phyloP scores from a whole-genome alignment of 495 filamentous ascomycete genomes.

The Clavariopsis aquatica region DNA sequence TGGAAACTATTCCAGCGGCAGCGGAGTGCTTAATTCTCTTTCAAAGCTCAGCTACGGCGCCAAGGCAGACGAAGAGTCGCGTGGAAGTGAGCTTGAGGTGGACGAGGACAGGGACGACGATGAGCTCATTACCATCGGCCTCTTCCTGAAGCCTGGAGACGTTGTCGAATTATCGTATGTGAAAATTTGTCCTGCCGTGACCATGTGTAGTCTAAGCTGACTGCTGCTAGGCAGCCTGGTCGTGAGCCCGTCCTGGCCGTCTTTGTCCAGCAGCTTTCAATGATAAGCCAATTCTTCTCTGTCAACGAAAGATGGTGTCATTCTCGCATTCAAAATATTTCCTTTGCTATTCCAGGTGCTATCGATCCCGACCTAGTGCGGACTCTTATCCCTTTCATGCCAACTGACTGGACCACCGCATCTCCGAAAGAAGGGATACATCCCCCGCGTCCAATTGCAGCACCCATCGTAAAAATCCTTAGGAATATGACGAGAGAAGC shows the following conservation, averaged over 20 bases:
- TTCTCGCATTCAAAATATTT: constrained; percentile 47
- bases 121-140: constrained; percentile 23
- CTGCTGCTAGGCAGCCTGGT: constrained; percentile 35
- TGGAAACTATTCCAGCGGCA: constrained; percentile 14
- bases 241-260: constrained; percentile 61
- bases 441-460: constrained; percentile 56
- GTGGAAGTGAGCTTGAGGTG: constrained; percentile 13
- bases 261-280: constrained; percentile 64
- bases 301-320: constrained; percentile 73
- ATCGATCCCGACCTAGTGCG: constrained; percentile 57
- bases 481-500: constrained; percentile 52
- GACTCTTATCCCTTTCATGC: constrained; percentile 64
- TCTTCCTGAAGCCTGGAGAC: constrained; percentile 65
- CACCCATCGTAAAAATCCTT: constrained; percentile 56
- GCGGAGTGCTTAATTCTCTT: constrained; percentile 32
- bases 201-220: background rate
- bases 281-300: constrained; percentile 71
- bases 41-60: constrained; percentile 25
- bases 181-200: background rate
- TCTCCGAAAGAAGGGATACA: constrained; percentile 48
- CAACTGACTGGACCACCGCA: constrained; percentile 48
- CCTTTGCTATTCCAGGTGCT: constrained; percentile 68
- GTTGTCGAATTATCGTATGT: constrained; percentile 65
- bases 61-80: constrained; percentile 19
- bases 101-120: constrained; percentile 20